Evolutionary conservation across 2,329 filamentous ascomycete genomes (phyloP).

Genomic region (Fusarium begoniae): DNA sequence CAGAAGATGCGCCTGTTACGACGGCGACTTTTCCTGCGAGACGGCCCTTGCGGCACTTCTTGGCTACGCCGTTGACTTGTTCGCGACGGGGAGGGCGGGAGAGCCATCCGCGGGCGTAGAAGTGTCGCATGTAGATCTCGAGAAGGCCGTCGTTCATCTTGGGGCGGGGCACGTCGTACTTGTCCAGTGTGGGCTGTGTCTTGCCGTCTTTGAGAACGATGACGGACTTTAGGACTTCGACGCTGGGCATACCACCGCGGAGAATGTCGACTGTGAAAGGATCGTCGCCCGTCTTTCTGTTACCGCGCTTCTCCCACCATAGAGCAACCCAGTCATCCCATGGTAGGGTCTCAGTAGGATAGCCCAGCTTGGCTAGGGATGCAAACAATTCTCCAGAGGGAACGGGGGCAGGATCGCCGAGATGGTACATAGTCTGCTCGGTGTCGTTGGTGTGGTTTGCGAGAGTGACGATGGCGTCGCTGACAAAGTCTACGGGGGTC

Average conservation of each 20-base stretch:
- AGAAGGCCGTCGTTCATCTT: conserved; percentile 76
- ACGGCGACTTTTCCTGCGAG: conserved; percentile 76
- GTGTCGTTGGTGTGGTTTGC: conserved; percentile 69
- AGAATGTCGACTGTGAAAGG: conserved; percentile 83
- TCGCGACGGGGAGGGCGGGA: conserved; percentile 66
- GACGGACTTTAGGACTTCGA: conserved; percentile 75
- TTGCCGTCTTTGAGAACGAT: conserved; percentile 77
- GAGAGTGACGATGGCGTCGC: conserved; percentile 75
- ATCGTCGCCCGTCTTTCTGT: conserved; percentile 71
- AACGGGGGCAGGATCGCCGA: conserved; percentile 77
- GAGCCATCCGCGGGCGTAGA: conserved; percentile 83
- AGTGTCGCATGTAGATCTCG: conserved; percentile 81
- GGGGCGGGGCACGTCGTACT: conserved; percentile 67
- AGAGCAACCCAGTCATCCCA: conserved; percentile 80
- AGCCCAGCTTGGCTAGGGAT: conserved; percentile 72
- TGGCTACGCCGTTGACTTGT: conserved; percentile 40
- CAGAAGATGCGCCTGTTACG: conserved; percentile 81
- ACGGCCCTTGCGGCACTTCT: conserved; percentile 58
- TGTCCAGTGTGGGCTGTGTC: conserved; percentile 67
- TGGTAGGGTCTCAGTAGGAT: conserved; percentile 69
- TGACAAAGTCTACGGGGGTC: conserved; percentile 86
- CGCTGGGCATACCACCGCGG: conserved; percentile 80
- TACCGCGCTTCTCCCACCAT: conserved; percentile 76
- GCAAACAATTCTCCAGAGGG: conserved; percentile 73
- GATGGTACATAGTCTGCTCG: conserved; percentile 74